Evolutionary conservation across 257 asterid species (phyloP).

Genomic region (Cordia subcordata): DNA sequence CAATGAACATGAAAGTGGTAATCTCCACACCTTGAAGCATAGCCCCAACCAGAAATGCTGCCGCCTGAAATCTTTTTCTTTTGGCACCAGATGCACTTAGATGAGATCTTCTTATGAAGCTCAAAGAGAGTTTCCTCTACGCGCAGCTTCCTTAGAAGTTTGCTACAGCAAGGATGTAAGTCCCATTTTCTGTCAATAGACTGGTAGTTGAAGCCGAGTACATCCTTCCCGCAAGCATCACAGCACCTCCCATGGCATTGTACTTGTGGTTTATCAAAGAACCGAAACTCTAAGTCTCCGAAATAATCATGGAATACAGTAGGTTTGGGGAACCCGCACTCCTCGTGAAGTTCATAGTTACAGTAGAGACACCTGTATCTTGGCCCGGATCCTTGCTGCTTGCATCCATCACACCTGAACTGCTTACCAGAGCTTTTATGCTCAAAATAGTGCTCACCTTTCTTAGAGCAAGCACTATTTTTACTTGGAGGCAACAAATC

Average conservation of each 20-base stretch:
- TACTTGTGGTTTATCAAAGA: conserved; percentile 6
- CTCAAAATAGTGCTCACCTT: conserved; percentile 12
- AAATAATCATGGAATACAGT: conserved; percentile 14
- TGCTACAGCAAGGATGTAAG: conserved; percentile 23
- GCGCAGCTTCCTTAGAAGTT: conserved; percentile 9
- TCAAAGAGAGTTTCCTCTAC: conserved; percentile 15
- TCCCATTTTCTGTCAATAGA: conserved; percentile 12
- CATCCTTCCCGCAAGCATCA: conserved; percentile 30
- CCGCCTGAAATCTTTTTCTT: neutral
- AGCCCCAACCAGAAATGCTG: conserved; percentile 19
- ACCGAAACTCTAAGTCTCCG: conserved; percentile 1
- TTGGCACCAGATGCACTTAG: neutral
- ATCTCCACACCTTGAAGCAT: conserved; percentile 11
- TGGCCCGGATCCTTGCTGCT: conserved; percentile 23
- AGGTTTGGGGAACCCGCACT: conserved; percentile 9
- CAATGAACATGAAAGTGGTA: conserved; percentile 31
- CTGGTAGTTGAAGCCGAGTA: conserved; percentile 27
- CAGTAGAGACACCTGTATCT: conserved; percentile 17
- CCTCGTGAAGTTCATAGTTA: conserved; percentile 17
- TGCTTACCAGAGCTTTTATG: conserved; percentile 3
- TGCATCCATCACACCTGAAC: conserved; percentile 35
- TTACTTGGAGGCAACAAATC: neutral
- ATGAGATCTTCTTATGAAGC: conserved; percentile 9
- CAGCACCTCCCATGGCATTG: conserved; percentile 18
- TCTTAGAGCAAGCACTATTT: neutral